These are phyloP conservation scores for Apiospora aurea DNA, from an alignment of 2,329 filamentous ascomycete genomes.

Conservation along the genomic window DNA sequence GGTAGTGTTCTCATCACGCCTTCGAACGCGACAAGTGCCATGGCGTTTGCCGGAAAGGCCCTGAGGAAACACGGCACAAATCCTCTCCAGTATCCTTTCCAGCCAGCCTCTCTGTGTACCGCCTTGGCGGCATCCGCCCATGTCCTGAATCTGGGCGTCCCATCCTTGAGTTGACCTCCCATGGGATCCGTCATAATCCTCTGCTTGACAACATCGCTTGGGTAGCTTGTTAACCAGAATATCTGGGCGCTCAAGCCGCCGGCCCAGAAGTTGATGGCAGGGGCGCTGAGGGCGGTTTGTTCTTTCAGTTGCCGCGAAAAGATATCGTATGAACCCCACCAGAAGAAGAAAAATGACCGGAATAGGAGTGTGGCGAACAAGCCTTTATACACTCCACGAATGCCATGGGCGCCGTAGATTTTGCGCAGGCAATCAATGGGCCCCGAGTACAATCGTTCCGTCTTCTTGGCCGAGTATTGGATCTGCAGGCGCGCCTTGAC, in stretches of 20 bases:
- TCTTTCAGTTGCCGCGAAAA: conserved; percentile 73
- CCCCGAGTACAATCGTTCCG: conserved; percentile 80
- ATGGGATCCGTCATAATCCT: conserved; percentile 95
- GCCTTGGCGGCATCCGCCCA: conserved; percentile 84
- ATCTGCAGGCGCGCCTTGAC: conserved; percentile 93
- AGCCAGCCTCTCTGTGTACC: conserved; percentile 79
- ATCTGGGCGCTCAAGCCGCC: conserved; percentile 91
- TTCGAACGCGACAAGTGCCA: conserved; percentile 93
- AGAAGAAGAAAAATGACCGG: conserved; percentile 94
- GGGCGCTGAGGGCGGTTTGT: conserved; percentile 74
- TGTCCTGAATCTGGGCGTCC: conserved; percentile 69
- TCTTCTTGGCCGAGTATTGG: conserved; percentile 85
- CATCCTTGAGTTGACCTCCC: conserved; percentile 72
- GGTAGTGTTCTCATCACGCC: conserved; percentile 76
- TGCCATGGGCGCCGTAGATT: conserved; percentile 74
- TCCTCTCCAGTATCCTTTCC: conserved; percentile 87
- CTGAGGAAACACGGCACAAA: conserved; percentile 93
- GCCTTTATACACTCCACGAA: conserved; percentile 85
- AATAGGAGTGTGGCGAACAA: conserved; percentile 86
- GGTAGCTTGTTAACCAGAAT: conserved; percentile 94
- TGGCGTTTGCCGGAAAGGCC: conserved; percentile 94
- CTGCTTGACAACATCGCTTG: conserved; percentile 93
- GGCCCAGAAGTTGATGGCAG: conserved; percentile 95
- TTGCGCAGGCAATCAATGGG: conserved; percentile 84
- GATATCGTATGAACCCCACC: conserved; percentile 96